Percentiles rank a stretch among this genome's conserved stretches.
phyloP scores from a whole-genome alignment of 371 early-diverging fungal species.

The Syncephalastrum sp. region DNA sequence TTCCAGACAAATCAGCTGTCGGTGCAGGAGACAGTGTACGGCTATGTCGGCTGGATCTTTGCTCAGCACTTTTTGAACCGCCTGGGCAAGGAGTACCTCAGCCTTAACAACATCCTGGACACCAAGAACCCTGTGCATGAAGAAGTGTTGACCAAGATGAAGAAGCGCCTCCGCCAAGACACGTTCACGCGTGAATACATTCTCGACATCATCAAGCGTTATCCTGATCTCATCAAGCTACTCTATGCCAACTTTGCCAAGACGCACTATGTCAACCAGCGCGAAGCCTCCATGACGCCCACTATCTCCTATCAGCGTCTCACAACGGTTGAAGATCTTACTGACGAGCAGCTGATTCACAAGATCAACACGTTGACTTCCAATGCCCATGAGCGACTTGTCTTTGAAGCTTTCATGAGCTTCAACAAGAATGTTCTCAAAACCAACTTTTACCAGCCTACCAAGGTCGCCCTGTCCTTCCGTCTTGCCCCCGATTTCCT shows the following conservation, averaged over 20 bases:
- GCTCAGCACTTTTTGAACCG: conserved; percentile 97
- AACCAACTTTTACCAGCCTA: conserved; percentile 99
- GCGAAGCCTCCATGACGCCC: conserved; percentile 60
- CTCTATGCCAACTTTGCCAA: conserved; percentile 96
- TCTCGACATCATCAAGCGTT: conserved; percentile 92
- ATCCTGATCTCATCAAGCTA: conserved; percentile 90
- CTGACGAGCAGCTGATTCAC: conserved; percentile 81
- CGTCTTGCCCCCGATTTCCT: conserved; percentile 92
- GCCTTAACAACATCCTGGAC: conserved; percentile 81
- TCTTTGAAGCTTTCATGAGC: conserved; percentile 91
- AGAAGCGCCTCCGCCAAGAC: conserved; percentile 95
- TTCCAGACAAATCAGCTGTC: conserved; percentile 90
- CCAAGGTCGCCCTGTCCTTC: conserved; percentile 98
- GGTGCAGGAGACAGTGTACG: conserved; percentile 96
- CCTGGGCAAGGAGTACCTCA: conserved; percentile 89
- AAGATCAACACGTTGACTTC: conserved; percentile 85
- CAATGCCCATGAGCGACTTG: conserved; percentile 93
- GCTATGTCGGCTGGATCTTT: conserved; percentile 95
- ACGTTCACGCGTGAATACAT: conserved; percentile 98
- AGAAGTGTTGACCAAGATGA: conserved; percentile 93
- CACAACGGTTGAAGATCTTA: conserved; percentile 74
- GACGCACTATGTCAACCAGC: conserved; percentile 85
- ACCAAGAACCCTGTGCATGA: conserved; percentile 76
- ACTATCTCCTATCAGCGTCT: conserved; percentile 92
- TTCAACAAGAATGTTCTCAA: conserved; percentile 97